A percentile compares a stretch with the other conserved stretches of the same genome.
These are phyloP conservation scores for Teunomyces aglyptinius DNA, from an alignment of 805 yeast species.

Conservation along the genomic window DNA sequence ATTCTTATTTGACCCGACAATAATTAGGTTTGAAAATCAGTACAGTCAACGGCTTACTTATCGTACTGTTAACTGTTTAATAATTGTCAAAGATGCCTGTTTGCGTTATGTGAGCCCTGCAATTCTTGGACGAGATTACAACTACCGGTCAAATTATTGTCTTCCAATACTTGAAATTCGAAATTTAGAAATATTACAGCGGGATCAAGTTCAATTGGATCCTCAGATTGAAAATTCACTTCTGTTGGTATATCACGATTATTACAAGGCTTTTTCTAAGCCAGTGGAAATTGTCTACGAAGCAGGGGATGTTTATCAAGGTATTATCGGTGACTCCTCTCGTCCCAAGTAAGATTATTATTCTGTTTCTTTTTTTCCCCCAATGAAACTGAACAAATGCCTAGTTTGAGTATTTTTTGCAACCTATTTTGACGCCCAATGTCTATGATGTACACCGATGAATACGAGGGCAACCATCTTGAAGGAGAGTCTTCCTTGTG, in stretches of 20 bases:
- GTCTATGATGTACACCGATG: background rate
- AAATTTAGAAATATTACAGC: constrained; percentile 29
- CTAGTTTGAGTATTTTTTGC: background rate
- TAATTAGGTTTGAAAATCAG: constrained; percentile 28
- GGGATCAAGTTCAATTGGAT: constrained; percentile 25
- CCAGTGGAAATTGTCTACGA: background rate
- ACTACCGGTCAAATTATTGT: constrained; percentile 9
- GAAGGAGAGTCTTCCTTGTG: background rate
- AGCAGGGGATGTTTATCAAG: constrained; percentile 1
- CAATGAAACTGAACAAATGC: background rate
- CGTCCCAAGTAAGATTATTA: background rate
- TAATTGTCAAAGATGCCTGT: constrained; percentile 27
- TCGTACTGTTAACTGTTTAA: constrained; percentile 23
- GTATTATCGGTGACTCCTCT: constrained; percentile 10
- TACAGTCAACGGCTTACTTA: constrained; percentile 35
- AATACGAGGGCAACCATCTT: background rate
- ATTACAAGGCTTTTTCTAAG: background rate
- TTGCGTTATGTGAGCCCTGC: constrained; percentile 18
- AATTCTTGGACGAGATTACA: constrained; percentile 2
- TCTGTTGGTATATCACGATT: background rate
- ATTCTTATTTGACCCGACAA: constrained; percentile 26
- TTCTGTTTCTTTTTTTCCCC: background rate
- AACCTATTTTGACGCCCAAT: background rate
- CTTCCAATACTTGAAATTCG: constrained; percentile 27
- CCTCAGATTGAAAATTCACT: background rate